Percentiles rank a stretch among this genome's conserved stretches.
Evolutionary conservation across 148 eudicot species (phyloP).

Genomic region (Spergularia marina): DNA sequence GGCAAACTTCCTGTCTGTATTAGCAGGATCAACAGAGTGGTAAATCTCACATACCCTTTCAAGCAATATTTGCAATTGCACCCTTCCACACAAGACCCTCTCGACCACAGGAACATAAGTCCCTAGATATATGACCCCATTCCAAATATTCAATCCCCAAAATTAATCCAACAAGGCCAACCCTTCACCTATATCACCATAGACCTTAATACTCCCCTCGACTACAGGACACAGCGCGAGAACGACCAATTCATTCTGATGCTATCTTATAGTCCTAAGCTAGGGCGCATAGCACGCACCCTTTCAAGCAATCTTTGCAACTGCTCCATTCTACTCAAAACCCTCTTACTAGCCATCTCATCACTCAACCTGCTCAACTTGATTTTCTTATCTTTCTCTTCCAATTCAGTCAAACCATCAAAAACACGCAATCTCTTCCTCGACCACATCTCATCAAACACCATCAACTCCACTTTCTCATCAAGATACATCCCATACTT

Average conservation of each 20-base stretch:
- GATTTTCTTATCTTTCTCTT: constrained; percentile 19
- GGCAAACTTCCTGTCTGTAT: constrained; percentile 48
- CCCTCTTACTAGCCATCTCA: constrained; percentile 37
- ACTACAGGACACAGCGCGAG: too few relatives aligned
- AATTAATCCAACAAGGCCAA: constrained; percentile 42
- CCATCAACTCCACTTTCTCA: constrained; percentile 25
- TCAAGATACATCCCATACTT: constrained; percentile 51
- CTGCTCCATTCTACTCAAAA: constrained; percentile 42
- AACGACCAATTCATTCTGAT: too few relatives aligned
- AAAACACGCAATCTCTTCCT: constrained; percentile 22
- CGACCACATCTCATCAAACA: constrained; percentile 22
- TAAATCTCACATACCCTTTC: too few relatives aligned
- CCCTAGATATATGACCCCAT: constrained; percentile 47
- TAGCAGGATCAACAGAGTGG: constrained; percentile 22
- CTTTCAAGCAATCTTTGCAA: constrained; percentile 48
- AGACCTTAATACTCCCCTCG: too few relatives aligned
- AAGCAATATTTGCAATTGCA: constrained; percentile 21
- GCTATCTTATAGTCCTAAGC: background rate
- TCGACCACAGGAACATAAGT: constrained; percentile 46
- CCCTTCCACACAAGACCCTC: background rate
- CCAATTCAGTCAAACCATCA: background rate
- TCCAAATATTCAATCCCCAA: constrained; percentile 46
- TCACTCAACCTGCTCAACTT: constrained; percentile 34
- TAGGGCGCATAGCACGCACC: constrained; percentile 45
- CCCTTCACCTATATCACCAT: constrained; percentile 47